These are phyloP conservation scores for Pseudogymnoascus sp. DNA, from an alignment of 2,329 filamentous ascomycete species.

Conservation along the genomic window DNA sequence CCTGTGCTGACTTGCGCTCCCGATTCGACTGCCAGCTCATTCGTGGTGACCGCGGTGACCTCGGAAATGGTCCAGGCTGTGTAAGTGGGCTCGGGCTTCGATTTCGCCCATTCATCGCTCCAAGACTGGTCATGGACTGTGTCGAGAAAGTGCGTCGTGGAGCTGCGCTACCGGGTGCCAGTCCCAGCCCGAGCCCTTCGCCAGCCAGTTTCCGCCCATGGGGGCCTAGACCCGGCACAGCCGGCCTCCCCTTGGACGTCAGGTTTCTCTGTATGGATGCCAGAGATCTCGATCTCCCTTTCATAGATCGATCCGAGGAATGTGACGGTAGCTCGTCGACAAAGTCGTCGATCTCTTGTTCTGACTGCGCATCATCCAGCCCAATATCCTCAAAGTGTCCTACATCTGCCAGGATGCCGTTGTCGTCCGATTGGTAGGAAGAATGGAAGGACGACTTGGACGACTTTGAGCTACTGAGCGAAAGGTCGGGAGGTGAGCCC, in stretches of 20 bases:
- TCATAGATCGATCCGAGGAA: not conserved
- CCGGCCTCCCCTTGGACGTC: slow-evolving; percentile 20
- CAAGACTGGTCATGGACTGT: slow-evolving; percentile 2
- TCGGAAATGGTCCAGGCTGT: slow-evolving; percentile 12
- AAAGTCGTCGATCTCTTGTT: slow-evolving; percentile 25
- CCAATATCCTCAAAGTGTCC: slow-evolving; percentile 91
- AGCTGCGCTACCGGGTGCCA: slow-evolving; percentile 18
- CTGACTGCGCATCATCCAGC: slow-evolving; percentile 52
- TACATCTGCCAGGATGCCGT: slow-evolving; percentile 61
- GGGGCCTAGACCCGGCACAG: slow-evolving; percentile 21
- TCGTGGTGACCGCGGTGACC: slow-evolving; percentile 34
- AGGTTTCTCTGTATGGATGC: slow-evolving; percentile 23
- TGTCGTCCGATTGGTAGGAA: slow-evolving; percentile 63
- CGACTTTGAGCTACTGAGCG: slow-evolving; percentile 61
- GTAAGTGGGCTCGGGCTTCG: slow-evolving; percentile 25
- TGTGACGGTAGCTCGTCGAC: slow-evolving; percentile 6
- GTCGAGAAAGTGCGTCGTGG: not conserved
- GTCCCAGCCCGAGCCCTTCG: slow-evolving; percentile 22
- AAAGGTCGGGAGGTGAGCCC: slow-evolving; percentile 70
- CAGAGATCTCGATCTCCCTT: not conserved
- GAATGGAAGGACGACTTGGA: slow-evolving; percentile 87
- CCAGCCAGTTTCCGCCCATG: slow-evolving; percentile 21
- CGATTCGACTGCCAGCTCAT: slow-evolving; percentile 65
- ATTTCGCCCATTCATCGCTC: slow-evolving; percentile 20
- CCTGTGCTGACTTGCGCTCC: slow-evolving; percentile 57